Percentiles rank a stretch among this genome's conserved stretches.
These are phyloP conservation scores for Monosporascus sp. DNA, from an alignment of 2,329 filamentous ascomycete genomes.

Conservation along the genomic window DNA sequence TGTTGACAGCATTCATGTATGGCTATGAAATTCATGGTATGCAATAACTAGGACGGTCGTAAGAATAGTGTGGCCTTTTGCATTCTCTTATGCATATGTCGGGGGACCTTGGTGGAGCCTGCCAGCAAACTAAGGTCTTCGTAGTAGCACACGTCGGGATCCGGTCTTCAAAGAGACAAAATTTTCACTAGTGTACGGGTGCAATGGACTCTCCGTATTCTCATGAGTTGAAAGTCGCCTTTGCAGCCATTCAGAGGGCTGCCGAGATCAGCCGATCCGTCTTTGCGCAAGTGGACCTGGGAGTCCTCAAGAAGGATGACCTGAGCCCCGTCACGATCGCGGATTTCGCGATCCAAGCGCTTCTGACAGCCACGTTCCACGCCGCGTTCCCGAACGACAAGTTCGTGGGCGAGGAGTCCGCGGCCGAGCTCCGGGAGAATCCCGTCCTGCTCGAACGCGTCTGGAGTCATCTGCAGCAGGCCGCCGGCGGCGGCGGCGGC, in stretches of 20 bases:
- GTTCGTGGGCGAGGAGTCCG: slow-evolving; percentile 54
- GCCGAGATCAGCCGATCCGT: slow-evolving; percentile 46
- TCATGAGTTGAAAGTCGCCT: slow-evolving; percentile 22
- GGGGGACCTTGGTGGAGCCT: too few relatives aligned
- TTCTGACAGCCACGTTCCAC: slow-evolving; percentile 47
- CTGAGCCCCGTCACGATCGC: slow-evolving; percentile 54
- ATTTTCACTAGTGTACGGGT: background rate
- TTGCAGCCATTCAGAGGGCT: slow-evolving; percentile 31
- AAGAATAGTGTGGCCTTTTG: too few relatives aligned
- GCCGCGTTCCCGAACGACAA: slow-evolving; percentile 44
- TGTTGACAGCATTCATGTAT: too few relatives aligned
- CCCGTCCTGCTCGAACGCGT: slow-evolving; percentile 40
- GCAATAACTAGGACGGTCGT: too few relatives aligned
- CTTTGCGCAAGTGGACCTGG: slow-evolving; percentile 43
- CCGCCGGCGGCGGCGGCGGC: slow-evolving; percentile 23
- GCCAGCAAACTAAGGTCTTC: too few relatives aligned
- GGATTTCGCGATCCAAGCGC: slow-evolving; percentile 55
- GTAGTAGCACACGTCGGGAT: too few relatives aligned
- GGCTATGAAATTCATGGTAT: too few relatives aligned
- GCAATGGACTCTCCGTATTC: slow-evolving; percentile 26
- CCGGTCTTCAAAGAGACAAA: background rate
- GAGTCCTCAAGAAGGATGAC: slow-evolving; percentile 48
- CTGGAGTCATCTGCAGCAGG: slow-evolving; percentile 37
- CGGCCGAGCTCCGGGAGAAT: slow-evolving; percentile 40
- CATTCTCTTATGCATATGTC: too few relatives aligned